Conservation (phyloP, 169 alveolate genomes). For the Eimeria acervulina region DNA sequence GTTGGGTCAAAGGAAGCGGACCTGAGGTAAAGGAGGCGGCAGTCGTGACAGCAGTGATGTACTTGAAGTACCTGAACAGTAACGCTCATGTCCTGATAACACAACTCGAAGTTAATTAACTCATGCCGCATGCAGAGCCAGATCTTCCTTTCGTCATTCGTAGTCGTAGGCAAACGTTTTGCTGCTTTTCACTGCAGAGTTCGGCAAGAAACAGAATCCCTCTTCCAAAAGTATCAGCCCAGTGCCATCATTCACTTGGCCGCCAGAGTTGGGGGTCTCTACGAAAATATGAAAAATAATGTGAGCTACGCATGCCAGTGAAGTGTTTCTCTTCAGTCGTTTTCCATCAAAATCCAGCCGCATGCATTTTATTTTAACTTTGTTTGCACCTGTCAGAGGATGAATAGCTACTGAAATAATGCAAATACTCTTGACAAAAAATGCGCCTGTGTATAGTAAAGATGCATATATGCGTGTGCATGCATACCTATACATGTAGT, state of each 20-base stretch:
- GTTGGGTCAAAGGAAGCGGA: conserved; percentile 77
- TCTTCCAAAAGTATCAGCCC: conserved; percentile 84
- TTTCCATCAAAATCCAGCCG: too few species aligned
- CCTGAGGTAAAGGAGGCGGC: conserved; percentile 47
- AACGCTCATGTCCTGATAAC: not conserved
- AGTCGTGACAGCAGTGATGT: not conserved
- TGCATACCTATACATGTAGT: not conserved
- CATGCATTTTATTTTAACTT: not conserved
- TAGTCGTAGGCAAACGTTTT: not conserved
- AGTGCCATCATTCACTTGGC: conserved; percentile 85
- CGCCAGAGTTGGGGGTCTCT: conserved; percentile 88
- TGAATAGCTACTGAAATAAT: not conserved
- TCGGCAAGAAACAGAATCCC: not conserved
- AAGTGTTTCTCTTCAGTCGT: not conserved
- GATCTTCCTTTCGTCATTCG: not conserved
- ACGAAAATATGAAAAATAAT: conserved; percentile 85
- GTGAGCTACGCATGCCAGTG: conserved; percentile 44
- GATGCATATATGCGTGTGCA: not conserved
- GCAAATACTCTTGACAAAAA: not conserved
- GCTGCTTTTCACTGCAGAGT: conserved; percentile 59
- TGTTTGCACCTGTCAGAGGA: not conserved
- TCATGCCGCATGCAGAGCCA: not conserved
- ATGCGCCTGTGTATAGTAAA: too few species aligned
- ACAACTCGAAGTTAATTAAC: too few species aligned
- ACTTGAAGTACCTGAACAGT: not conserved